A percentile compares a stretch with the other conserved stretches of the same genome.
Conservation (phyloP, 306 rosid species). For the Potentilla sterilis region DNA sequence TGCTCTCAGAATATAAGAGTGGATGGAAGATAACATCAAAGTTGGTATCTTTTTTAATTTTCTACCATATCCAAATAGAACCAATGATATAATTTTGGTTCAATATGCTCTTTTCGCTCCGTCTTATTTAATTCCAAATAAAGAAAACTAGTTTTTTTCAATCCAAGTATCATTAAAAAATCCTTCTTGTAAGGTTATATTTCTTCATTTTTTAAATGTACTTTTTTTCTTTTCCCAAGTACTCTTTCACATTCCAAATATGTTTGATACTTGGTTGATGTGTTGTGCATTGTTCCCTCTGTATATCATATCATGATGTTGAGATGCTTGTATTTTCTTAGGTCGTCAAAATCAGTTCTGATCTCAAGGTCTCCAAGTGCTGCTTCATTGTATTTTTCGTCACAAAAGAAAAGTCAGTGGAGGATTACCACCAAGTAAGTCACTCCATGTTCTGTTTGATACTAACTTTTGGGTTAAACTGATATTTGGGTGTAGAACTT, state of each 20-base stretch:
- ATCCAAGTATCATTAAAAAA: not conserved
- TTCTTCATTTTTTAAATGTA: not conserved
- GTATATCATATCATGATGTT: not conserved
- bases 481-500: constrained; percentile 11
- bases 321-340: constrained; percentile 34
- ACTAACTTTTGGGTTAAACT: not conserved
- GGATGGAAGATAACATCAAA: constrained; percentile 51
- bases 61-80: constrained; percentile 8
- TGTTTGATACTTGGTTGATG: not conserved
- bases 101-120: not conserved
- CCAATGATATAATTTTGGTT: not conserved
- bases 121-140: not conserved
- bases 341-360: constrained; percentile 56
- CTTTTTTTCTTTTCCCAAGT: not conserved
- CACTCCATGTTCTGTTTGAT: not conserved
- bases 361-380: constrained; percentile 52
- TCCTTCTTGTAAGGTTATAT: not conserved
- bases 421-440: constrained; percentile 75
- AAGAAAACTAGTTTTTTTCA: not conserved
- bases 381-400: constrained; percentile 42
- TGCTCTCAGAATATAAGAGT: constrained; percentile 37
- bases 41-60: constrained; percentile 43
- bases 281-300: not conserved
- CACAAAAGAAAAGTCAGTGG: constrained; percentile 69
- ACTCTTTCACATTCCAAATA: not conserved